These are phyloP conservation scores for Ganoderma meredithae DNA, from an alignment of 1,284 basidiomycete species.

Conservation along the genomic window DNA sequence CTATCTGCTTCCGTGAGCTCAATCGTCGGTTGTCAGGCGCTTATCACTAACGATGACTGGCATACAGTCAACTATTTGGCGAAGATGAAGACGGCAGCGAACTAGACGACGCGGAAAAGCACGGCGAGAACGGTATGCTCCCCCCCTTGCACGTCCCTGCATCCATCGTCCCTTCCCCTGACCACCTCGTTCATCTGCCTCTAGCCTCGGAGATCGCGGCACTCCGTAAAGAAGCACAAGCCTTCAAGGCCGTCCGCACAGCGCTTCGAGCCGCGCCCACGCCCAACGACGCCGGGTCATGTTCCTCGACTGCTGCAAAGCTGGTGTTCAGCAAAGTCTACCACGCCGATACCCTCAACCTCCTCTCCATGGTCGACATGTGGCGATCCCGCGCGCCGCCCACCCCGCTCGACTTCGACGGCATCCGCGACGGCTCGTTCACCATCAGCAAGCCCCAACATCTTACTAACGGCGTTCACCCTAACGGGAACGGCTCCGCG, in stretches of 20 bases:
- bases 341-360: conserved; percentile 85
- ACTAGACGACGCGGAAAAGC: conserved; percentile 85
- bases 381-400: conserved; percentile 92
- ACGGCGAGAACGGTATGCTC: conserved; percentile 84
- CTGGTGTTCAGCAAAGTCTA: conserved; percentile 93
- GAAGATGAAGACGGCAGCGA: conserved; percentile 85
- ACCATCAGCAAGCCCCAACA: conserved; percentile 41
- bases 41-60: neutral
- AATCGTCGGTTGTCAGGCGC: neutral
- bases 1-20: conserved; percentile 90
- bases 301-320: conserved; percentile 62
- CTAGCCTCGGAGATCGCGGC: conserved; percentile 92
- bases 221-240: conserved; percentile 87
- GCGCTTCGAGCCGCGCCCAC: conserved; percentile 58
- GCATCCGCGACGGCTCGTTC: conserved; percentile 71
- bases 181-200: neutral
- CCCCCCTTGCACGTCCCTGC: neutral
- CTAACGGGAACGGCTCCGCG: conserved; percentile 32
- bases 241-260: conserved; percentile 83
- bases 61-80: conserved; percentile 91
- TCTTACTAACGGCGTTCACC: conserved; percentile 28
- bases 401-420: conserved; percentile 82
- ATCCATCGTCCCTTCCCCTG: neutral
- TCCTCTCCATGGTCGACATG: conserved; percentile 98
- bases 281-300: conserved; percentile 39